A percentile compares a stretch with the other conserved stretches of the same genome.
phyloP scores from a whole-genome alignment of 2,329 filamentous ascomycete genomes.

The Phialocephala sp. region DNA sequence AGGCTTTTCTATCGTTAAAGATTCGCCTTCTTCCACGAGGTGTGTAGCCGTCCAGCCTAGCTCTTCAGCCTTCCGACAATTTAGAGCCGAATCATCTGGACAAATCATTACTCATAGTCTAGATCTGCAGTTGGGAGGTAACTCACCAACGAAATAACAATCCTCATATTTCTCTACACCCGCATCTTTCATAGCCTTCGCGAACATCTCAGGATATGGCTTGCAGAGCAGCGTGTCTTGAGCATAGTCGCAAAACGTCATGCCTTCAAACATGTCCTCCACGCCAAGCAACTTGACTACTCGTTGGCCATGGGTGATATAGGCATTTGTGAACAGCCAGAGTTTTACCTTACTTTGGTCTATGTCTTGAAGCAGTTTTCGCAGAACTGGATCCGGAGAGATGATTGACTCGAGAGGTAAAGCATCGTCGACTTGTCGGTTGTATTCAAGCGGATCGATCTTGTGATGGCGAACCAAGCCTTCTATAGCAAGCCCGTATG shows the following conservation, averaged over 20 bases:
- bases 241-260: conserved; percentile 93
- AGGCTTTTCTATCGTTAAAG: conserved; percentile 66
- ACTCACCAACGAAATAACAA: conserved; percentile 92
- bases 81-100: conserved; percentile 83
- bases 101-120: conserved; percentile 16
- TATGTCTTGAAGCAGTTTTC: conserved; percentile 78
- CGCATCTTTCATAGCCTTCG: conserved; percentile 87
- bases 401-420: conserved; percentile 86
- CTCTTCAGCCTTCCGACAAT: conserved; percentile 76
- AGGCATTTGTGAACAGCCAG: conserved; percentile 97
- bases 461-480: conserved; percentile 92
- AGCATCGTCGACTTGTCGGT: conserved; percentile 91
- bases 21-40: conserved; percentile 77
- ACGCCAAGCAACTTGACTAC: conserved; percentile 82
- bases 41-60: conserved; percentile 89
- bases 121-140: background rate
- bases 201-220: conserved; percentile 80
- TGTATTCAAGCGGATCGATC: conserved; percentile 95
- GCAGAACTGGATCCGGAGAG: conserved; percentile 75
- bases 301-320: conserved; percentile 82
- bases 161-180: conserved; percentile 69
- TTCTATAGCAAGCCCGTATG: conserved; percentile 96
- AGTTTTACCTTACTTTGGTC: conserved; percentile 83
- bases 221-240: conserved; percentile 81
- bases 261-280: conserved; percentile 89